Evolutionary conservation across 2,329 filamentous ascomycete genomes (phyloP), one percentile per base, ranked within the genome.

Genomic region (Lachnellula arida): DNA sequence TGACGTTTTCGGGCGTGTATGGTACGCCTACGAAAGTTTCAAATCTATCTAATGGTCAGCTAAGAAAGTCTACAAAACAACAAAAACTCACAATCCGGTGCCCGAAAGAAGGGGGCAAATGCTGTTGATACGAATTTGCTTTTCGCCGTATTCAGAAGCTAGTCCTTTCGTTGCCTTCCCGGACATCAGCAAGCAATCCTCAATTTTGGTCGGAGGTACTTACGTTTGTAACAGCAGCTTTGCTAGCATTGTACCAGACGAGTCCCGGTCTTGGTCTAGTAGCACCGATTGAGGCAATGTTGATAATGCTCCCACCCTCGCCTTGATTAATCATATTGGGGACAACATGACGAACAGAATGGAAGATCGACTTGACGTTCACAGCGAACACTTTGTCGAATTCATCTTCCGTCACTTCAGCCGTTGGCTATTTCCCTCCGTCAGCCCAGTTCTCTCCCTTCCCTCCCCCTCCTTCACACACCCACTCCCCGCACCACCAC

Each of bases 71-170:
- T 25, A 17, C 40, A 46, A 14, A 9, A 8, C 2, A 25, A 2
- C 11, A 19, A 44, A 40, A 8, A 59, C 60, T 53, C 56, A 68
- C 63, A 90, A 76, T 2, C 82, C 84, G 0, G 87, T 91, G 15
- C 78, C 81, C 1, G 82, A 85, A 1, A 89, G 75, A 0, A 89
- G 78, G 0, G 87, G 87, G 47, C 84, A 88, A 14, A 91, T 82
- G 1, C 81, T 79, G 60, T 90, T 90, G 65, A 91, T 85, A 0
- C 87, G 81, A 60, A 92, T 89, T 62, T 88, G 79, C 53, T 88
- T 80, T 0, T 82, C 79, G 0, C 84, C 88, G 63, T 87, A 91
- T 69, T 91, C 88, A 1, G 87, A 84, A 0, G 87, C 88, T 61
- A 92, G 77, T 11, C 80, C 80, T 71, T 84, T 85, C 2, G 82